Base-by-base conservation (phyloP, 352 stramenopile species). In the Phytophthora capsici region DNA sequence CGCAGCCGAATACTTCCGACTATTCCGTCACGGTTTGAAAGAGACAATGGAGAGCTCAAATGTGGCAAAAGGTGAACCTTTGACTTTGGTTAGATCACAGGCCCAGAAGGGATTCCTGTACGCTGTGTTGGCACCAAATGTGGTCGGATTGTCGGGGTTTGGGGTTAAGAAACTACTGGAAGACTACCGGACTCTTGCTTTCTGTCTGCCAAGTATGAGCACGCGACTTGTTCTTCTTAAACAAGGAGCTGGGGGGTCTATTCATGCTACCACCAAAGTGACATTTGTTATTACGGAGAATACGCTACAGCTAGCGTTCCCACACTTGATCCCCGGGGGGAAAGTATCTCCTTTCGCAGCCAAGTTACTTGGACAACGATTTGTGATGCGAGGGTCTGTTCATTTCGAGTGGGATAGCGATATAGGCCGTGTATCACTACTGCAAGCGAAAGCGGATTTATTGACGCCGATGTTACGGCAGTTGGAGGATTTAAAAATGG, bases 391-490 rank as follows among this genome's bases (percentile, higher is more conserved):
- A 16, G 43, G 43, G 4, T 54, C 43, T 14, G 54, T 40, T 1
- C 17, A 28, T 28, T 47, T 60, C 13, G 20, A 44, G 28, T 60
- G 52, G 40, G 40, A 60, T 20, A 48, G 10, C 17, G 30, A 26
- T 7, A 51, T 10, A 3, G 16, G n/a, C 12, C 52, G 52, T 13
- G 13, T 52, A 10, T 13, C 22, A 2, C 16, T 22, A 25, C 7
- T 62, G 20, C 41, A 62, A 13, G 12, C 30, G 2, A 37, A 26
- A 34, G 6, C 43, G 12, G 55, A 63, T 40, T 16, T 63, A 7
- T 17, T 55, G 20, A 63, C 55, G 6, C 55, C 55, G 34, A 30
- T 63, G 32, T 30, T 63, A n/a, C 13, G 49, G 22, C 17, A 49
- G 32, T 16, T 63, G 2, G 44, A 34, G n/a, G 25, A 48, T n/a